A percentile compares a stretch with the other conserved stretches of the same genome.
phyloP scores from a whole-genome alignment of 495 filamentous ascomycete genomes.

The Trichodelitschia bisporula region DNA sequence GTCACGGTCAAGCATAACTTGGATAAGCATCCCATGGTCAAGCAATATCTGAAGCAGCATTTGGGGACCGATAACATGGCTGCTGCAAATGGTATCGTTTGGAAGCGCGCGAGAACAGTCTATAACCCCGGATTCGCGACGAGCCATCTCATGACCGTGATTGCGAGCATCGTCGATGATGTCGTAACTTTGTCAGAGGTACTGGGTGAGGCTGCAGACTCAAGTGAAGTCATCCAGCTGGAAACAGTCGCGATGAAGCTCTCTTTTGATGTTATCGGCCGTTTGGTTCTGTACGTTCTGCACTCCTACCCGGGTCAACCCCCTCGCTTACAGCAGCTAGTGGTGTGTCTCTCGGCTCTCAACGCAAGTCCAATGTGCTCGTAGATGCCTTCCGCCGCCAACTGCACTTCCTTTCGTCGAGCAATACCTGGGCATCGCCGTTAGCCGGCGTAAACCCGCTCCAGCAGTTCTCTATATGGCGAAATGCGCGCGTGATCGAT shows the following conservation, averaged over 20 bases:
- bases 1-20: constrained; percentile 1
- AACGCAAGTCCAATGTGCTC: constrained; percentile 12
- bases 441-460: constrained; percentile 8
- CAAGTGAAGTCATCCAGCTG: constrained; percentile 1
- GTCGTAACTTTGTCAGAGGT: not conserved
- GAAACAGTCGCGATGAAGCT: not conserved
- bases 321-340: too few species aligned
- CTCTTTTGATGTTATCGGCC: not conserved
- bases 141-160: not conserved
- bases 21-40: constrained; percentile 1
- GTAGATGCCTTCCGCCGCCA: constrained; percentile 14
- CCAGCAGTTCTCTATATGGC: constrained; percentile 10
- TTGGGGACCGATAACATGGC: constrained; percentile 1
- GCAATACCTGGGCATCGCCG: constrained; percentile 5
- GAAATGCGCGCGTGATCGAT: constrained; percentile 14
- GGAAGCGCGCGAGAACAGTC: constrained; percentile 1
- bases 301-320: too few species aligned
- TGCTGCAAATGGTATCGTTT: not conserved
- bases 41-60: constrained; percentile 1
- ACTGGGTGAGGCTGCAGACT: not conserved
- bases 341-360: not conserved
- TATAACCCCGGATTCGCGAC: constrained; percentile 1
- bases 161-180: constrained; percentile 1
- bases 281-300: not conserved
- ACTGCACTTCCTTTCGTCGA: constrained; percentile 9